Conservation (phyloP, 1,284 basidiomycete genomes). For the Lentinula novae-zelandiae region DNA sequence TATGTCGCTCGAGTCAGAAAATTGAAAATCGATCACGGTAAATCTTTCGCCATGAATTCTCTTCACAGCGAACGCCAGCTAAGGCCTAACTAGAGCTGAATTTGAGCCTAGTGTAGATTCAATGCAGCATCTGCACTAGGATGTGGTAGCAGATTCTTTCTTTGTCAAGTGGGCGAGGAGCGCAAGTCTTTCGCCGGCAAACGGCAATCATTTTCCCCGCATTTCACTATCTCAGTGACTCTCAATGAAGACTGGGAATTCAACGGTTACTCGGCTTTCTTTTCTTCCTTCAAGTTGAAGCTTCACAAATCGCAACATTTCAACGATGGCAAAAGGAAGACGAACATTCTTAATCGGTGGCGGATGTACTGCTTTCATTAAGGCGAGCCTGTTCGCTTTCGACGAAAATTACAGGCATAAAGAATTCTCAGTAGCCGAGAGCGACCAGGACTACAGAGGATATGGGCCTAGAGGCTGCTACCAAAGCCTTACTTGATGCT, state of each 20-base stretch:
- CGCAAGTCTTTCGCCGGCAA: too few relatives aligned
- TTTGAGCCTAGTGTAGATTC: too few relatives aligned
- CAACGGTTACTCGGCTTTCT: constrained; percentile 5
- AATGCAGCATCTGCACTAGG: too few relatives aligned
- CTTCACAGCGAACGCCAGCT: too few relatives aligned
- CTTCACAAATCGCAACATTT: neutral
- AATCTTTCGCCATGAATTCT: neutral
- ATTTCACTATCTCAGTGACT: neutral
- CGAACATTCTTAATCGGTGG: constrained; percentile 72
- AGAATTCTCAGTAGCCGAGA: constrained; percentile 44
- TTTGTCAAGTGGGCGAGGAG: neutral
- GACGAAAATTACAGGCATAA: neutral
- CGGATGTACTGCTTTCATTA: constrained; percentile 80
- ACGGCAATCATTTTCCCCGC: neutral
- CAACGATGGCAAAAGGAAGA: constrained; percentile 29
- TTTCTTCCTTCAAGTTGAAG: neutral
- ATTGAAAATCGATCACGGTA: neutral
- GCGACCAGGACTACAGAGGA: constrained; percentile 64
- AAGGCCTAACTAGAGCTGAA: too few relatives aligned
- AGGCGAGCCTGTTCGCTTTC: constrained; percentile 37
- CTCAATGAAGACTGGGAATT: neutral
- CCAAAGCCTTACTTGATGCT: constrained; percentile 83
- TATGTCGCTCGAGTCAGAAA: neutral
- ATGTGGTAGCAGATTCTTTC: neutral
- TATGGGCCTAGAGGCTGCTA: constrained; percentile 80